Conservation (phyloP, 164 flowering plant species). For the Malania oleifera region DNA sequence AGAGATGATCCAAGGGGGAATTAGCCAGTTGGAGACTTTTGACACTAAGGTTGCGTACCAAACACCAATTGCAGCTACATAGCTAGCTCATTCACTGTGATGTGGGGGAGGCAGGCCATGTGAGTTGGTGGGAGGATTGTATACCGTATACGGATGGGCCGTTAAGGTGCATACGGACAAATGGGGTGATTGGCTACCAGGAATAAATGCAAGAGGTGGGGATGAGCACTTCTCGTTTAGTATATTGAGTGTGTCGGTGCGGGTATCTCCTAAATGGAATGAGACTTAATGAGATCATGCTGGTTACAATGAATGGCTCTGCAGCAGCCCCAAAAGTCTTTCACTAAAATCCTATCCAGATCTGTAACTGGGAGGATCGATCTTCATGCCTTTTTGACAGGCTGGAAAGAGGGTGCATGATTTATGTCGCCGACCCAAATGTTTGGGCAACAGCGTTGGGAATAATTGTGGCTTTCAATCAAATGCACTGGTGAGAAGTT, state of each 20-base stretch:
- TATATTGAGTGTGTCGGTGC: conserved; percentile 18
- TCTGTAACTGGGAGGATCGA: conserved; percentile 5
- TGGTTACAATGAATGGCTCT: not conserved
- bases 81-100: too few species aligned
- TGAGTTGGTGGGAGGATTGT: not conserved
- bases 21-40: too few species aligned
- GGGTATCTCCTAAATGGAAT: too few species aligned
- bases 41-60: too few species aligned
- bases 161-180: conserved; percentile 26
- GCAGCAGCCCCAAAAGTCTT: too few species aligned
- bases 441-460: not conserved
- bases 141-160: not conserved
- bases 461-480: not conserved
- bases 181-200: not conserved
- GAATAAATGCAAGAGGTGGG: conserved; percentile 17
- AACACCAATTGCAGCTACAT: too few species aligned
- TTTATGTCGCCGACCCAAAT: conserved; percentile 5
- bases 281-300: conserved; percentile 13
- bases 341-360: too few species aligned
- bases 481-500: too few species aligned
- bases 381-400: conserved; percentile 11
- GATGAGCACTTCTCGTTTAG: not conserved
- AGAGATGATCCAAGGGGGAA: too few species aligned
- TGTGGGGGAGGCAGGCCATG: conserved; percentile 18
- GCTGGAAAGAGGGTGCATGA: conserved; percentile 12